Evolutionary conservation across 306 rosid genomes (phyloP).

Genomic region (Cyclanthera cordifolia): DNA sequence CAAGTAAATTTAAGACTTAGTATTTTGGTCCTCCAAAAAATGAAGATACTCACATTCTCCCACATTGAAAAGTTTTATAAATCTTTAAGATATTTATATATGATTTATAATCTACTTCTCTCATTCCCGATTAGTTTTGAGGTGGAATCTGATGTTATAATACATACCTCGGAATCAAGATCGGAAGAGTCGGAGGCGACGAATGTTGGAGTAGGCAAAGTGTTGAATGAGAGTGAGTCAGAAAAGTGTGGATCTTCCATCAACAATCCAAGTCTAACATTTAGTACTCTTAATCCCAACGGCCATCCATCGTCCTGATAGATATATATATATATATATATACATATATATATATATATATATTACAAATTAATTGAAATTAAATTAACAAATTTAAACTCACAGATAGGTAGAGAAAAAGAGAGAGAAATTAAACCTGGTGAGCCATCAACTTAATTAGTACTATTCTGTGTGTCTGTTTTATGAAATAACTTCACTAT

Average conservation of each 20-base stretch:
- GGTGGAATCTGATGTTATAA: too few species aligned
- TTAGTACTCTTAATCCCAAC: constrained; percentile 57
- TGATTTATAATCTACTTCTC: too few species aligned
- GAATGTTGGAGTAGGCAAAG: constrained; percentile 42
- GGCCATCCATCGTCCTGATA: constrained; percentile 81
- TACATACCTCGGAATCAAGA: constrained; percentile 55
- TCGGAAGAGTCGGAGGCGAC: constrained; percentile 36
- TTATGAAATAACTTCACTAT: not conserved
- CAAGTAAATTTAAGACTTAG: too few species aligned
- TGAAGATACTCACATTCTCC: too few species aligned
- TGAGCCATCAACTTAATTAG: constrained; percentile 1
- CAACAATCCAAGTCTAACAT: constrained; percentile 44
- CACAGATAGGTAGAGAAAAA: not conserved
- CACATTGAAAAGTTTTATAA: too few species aligned
- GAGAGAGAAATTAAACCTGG: constrained; percentile 4
- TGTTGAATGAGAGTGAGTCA: constrained; percentile 56
- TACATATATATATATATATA: too few species aligned
- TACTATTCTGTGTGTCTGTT: not conserved
- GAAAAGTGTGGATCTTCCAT: constrained; percentile 23
- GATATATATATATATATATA: too few species aligned
- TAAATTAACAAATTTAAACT: not conserved
- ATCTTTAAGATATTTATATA: too few species aligned
- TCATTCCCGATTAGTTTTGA: too few species aligned
- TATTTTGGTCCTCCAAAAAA: too few species aligned
- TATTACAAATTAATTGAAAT: not conserved